Percentiles rank a stretch among this genome's conserved stretches.
Evolutionary conservation across 2,329 filamentous ascomycete species (phyloP).

Genomic region (Apiospora rasikravindrae): DNA sequence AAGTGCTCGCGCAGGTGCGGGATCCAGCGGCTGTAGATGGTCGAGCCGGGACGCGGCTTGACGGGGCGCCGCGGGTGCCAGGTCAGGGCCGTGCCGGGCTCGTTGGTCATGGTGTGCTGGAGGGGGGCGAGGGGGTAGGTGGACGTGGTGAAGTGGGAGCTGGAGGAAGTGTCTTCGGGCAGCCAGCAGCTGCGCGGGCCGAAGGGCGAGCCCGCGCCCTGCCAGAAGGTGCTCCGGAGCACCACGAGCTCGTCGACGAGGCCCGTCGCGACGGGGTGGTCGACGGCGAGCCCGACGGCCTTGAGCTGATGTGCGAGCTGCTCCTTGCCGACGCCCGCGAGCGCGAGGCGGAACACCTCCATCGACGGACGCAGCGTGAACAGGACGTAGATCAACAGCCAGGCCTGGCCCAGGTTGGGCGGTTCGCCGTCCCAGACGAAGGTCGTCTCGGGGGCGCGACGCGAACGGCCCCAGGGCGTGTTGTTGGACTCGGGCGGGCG

Average conservation of each 20-base stretch:
- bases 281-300: slow-evolving; percentile 54
- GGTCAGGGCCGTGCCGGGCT: slow-evolving; percentile 37
- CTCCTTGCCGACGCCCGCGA: slow-evolving; percentile 46
- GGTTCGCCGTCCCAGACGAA: slow-evolving; percentile 49
- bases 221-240: slow-evolving; percentile 68
- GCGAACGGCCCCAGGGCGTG: slow-evolving; percentile 61
- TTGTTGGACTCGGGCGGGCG: slow-evolving; percentile 57
- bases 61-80: slow-evolving; percentile 74
- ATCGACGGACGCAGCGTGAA: slow-evolving; percentile 55
- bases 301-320: slow-evolving; percentile 44
- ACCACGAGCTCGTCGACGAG: slow-evolving; percentile 44
- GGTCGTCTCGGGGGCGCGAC: slow-evolving; percentile 54
- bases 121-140: slow-evolving; percentile 56
- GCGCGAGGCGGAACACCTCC: slow-evolving; percentile 54
- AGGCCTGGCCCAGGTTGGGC: slow-evolving; percentile 56
- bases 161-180: slow-evolving; percentile 48
- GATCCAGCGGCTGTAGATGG: slow-evolving; percentile 80
- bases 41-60: slow-evolving; percentile 72
- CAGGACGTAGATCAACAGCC: slow-evolving; percentile 58
- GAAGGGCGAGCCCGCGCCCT: slow-evolving; percentile 71
- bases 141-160: slow-evolving; percentile 40
- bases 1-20: slow-evolving; percentile 78
- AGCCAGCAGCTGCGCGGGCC: slow-evolving; percentile 69
- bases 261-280: slow-evolving; percentile 48
- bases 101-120: slow-evolving; percentile 51